Evolutionary conservation across 1,284 basidiomycete genomes (phyloP).

Genomic region (Leccinum subrobustum): DNA sequence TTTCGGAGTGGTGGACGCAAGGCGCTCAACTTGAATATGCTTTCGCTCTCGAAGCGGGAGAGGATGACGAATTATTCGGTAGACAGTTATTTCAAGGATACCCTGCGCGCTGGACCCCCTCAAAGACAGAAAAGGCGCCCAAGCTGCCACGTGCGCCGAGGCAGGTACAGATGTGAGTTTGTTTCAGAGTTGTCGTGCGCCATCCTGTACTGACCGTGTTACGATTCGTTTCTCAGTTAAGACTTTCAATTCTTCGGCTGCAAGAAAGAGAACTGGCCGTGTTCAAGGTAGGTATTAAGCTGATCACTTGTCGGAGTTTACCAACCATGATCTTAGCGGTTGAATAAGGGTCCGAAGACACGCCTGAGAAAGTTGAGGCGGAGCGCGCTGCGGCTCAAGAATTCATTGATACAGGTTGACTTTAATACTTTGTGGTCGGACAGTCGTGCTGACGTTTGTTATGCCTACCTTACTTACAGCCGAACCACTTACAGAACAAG

Average conservation of each 20-base stretch:
- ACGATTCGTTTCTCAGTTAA: conserved; percentile 52
- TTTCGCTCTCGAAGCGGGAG: conserved; percentile 94
- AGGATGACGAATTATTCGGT: conserved; percentile 96
- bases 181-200: neutral
- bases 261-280: conserved; percentile 89
- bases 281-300: conserved; percentile 56
- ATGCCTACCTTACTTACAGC: conserved; percentile 43
- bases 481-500: conserved; percentile 85
- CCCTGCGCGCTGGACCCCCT: conserved; percentile 72
- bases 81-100: conserved; percentile 93
- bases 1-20: conserved; percentile 76
- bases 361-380: conserved; percentile 81
- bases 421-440: neutral
- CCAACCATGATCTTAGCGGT: conserved; percentile 39
- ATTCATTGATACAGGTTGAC: conserved; percentile 76
- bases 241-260: conserved; percentile 97
- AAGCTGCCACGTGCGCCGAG: conserved; percentile 89
- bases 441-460: neutral
- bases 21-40: conserved; percentile 73
- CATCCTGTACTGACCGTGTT: neutral
- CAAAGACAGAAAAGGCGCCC: conserved; percentile 80
- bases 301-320: neutral
- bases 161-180: conserved; percentile 75
- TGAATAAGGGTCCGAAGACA: conserved; percentile 74
- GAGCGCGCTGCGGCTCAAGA: conserved; percentile 83